Evolutionary conservation across 129 eudicot genomes (phyloP).

Genomic region (Flaveria ramosissima): DNA sequence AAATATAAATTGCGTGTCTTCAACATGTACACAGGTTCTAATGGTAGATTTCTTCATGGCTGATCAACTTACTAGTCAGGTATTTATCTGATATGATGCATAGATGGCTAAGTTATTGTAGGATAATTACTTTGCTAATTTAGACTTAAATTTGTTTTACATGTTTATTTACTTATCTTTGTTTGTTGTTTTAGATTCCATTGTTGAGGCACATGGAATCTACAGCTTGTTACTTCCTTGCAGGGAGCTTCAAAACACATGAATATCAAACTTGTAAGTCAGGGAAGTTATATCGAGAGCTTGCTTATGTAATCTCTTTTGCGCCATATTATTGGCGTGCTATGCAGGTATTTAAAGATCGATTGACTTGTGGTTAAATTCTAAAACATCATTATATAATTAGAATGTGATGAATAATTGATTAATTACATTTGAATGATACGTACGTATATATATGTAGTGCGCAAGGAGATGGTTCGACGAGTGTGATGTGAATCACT

Average conservation of each 20-base stretch:
- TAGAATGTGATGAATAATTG: too few relatives aligned
- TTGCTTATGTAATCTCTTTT: constrained; percentile 88
- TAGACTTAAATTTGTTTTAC: neutral
- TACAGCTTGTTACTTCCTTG: constrained; percentile 80
- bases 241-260: constrained; percentile 77
- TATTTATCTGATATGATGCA: constrained; percentile 14
- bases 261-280: constrained; percentile 68
- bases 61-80: constrained; percentile 97
- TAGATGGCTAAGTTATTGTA: neutral
- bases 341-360: constrained; percentile 69
- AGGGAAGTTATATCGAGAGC: constrained; percentile 80
- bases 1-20: neutral
- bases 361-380: too few relatives aligned
- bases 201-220: constrained; percentile 92
- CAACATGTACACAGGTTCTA: constrained; percentile 66
- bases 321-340: constrained; percentile 99
- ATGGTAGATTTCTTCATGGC: constrained; percentile 98
- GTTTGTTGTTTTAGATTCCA: constrained; percentile 57
- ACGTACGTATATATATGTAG: constrained; percentile 33
- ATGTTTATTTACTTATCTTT: neutral
- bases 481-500: constrained; percentile 64
- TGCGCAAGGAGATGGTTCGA: constrained; percentile 99
- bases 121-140: too few relatives aligned
- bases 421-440: neutral
- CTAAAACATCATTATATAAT: too few relatives aligned